A percentile compares a stretch with the other conserved stretches of the same genome.
These are phyloP conservation scores for Nymphaea colorata DNA, from an alignment of 164 flowering plant species.

Conservation along the genomic window DNA sequence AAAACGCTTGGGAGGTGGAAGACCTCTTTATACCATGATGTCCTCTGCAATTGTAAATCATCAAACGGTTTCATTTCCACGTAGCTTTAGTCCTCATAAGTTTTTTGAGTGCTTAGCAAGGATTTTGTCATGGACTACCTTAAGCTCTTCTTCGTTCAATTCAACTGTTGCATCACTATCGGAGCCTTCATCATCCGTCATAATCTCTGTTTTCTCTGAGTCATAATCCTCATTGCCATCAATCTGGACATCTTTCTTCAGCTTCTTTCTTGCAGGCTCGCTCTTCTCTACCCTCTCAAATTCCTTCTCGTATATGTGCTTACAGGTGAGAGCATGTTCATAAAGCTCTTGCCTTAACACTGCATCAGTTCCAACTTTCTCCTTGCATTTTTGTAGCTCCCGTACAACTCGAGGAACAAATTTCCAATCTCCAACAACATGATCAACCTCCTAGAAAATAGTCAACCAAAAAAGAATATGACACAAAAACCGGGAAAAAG, in stretches of 20 bases:
- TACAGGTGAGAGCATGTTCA: constrained; percentile 43
- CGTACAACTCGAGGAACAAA: constrained; percentile 63
- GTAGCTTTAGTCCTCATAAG: background rate
- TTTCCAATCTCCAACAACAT: constrained; percentile 60
- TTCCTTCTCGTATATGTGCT: constrained; percentile 45
- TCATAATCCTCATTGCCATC: constrained; percentile 8
- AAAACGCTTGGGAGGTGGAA: background rate
- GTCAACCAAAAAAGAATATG: background rate
- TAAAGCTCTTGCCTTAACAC: constrained; percentile 41
- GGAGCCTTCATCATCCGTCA: constrained; percentile 23
- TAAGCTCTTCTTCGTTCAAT: constrained; percentile 90
- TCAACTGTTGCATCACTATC: constrained; percentile 86
- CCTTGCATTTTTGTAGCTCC: constrained; percentile 41
- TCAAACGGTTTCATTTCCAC: background rate
- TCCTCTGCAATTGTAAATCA: background rate
- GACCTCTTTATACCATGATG: background rate
- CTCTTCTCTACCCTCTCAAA: constrained; percentile 17
- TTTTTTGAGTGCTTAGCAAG: constrained; percentile 15
- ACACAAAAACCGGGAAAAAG: background rate
- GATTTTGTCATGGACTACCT: constrained; percentile 44
- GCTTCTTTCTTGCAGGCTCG: constrained; percentile 14
- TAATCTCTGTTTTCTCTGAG: constrained; percentile 5
- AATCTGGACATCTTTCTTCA: constrained; percentile 3
- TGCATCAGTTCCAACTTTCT: constrained; percentile 10
- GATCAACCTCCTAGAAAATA: constrained; percentile 36